Conservation (phyloP, 768 basidiomycete genomes). For the Hydnum rufescens region DNA sequence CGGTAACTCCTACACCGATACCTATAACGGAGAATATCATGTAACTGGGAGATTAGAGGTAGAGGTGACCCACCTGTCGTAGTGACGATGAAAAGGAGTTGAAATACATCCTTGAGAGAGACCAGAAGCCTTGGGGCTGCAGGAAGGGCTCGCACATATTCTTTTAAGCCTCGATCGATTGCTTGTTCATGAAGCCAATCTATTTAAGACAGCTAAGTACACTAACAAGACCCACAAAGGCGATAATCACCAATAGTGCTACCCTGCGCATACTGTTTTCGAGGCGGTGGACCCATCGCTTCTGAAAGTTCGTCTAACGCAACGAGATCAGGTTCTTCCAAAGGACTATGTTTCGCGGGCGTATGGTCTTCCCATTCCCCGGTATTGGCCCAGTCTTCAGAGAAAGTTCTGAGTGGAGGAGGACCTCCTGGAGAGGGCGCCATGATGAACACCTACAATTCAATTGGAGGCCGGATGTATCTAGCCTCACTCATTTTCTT, state of each 20-base stretch:
- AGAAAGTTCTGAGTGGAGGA: neutral
- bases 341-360: neutral
- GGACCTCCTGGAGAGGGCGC: neutral
- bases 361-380: neutral
- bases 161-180: constrained; percentile 8
- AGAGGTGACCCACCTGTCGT: neutral
- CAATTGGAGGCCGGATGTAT: neutral
- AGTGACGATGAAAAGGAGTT: constrained; percentile 43
- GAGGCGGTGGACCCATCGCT: neutral
- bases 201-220: neutral
- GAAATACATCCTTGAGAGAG: constrained; percentile 34
- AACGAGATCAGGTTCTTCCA: neutral
- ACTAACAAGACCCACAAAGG: neutral
- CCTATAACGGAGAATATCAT: constrained; percentile 23
- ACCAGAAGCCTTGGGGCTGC: constrained; percentile 37
- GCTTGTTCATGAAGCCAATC: constrained; percentile 13
- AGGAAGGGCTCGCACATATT: constrained; percentile 13
- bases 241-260: constrained; percentile 8
- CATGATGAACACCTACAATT: neutral
- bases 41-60: neutral
- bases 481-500: neutral
- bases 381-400: neutral
- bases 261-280: constrained; percentile 5
- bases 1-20: constrained; percentile 43
- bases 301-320: neutral